A percentile compares a stretch with the other conserved stretches of the same genome.
Evolutionary conservation across 441 rosid genomes (phyloP).

Genomic region (Pelargonium australe): DNA sequence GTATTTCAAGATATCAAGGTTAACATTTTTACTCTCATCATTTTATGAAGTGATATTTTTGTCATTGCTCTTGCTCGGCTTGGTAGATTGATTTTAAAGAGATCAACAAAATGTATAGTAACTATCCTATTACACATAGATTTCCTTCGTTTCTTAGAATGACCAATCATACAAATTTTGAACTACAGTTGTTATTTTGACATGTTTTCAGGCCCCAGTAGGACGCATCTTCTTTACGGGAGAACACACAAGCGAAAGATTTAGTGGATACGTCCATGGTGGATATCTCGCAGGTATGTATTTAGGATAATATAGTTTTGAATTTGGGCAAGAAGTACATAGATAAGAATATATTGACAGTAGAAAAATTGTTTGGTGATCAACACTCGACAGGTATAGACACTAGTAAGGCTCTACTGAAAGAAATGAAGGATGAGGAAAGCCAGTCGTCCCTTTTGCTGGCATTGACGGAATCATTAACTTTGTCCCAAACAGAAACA

Average conservation of each 20-base stretch:
- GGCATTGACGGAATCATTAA: conserved; percentile 21
- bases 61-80: too few relatives aligned
- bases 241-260: conserved; percentile 91
- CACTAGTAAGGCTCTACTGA: conserved; percentile 54
- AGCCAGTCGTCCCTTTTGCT: conserved; percentile 47
- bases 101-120: too few relatives aligned
- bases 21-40: too few relatives aligned
- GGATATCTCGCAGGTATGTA: conserved; percentile 86
- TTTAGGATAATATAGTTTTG: too few relatives aligned
- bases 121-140: too few relatives aligned
- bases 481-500: neutral
- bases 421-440: conserved; percentile 54
- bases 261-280: conserved; percentile 91
- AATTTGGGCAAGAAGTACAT: neutral
- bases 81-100: too few relatives aligned
- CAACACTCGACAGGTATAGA: conserved; percentile 67
- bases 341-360: too few relatives aligned
- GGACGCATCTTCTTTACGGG: conserved; percentile 86
- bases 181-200: neutral
- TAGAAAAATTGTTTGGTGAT: neutral
- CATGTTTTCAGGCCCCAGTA: conserved; percentile 56
- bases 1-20: conserved; percentile 58
- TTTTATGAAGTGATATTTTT: too few relatives aligned
- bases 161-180: too few relatives aligned
- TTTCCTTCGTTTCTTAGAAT: too few relatives aligned